Percentiles rank a stretch among this genome's conserved stretches.
Evolutionary conservation across 116 monocot species (phyloP).

Genomic region (Iris pallida): DNA sequence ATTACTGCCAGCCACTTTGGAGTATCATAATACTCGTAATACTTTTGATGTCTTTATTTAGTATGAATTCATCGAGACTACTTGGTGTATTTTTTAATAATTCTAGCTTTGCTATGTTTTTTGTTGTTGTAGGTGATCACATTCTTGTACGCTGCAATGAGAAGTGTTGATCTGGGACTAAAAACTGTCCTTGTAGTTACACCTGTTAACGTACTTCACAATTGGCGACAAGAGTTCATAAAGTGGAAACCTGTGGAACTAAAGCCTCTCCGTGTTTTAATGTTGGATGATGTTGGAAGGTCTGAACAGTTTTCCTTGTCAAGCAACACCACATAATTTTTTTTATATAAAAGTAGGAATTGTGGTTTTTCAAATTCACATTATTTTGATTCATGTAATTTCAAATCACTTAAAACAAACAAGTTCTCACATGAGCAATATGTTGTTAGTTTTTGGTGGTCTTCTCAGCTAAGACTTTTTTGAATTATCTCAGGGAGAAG

Average conservation of each 20-base stretch:
- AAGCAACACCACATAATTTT: too few relatives aligned
- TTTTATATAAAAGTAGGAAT: too few relatives aligned
- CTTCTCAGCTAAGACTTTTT: neutral
- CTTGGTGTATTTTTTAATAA: neutral
- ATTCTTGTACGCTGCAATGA: constrained; percentile 83
- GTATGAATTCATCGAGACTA: too few relatives aligned
- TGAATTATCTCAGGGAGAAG: constrained; percentile 53
- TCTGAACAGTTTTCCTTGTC: constrained; percentile 10
- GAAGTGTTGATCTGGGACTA: constrained; percentile 66
- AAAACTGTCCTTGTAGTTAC: constrained; percentile 81
- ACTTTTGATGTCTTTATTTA: too few relatives aligned
- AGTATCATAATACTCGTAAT: too few relatives aligned
- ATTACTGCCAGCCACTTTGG: too few relatives aligned
- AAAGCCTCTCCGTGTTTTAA: constrained; percentile 77
- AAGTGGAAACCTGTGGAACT: constrained; percentile 83
- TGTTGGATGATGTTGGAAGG: constrained; percentile 90
- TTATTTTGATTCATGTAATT: too few relatives aligned
- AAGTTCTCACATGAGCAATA: too few relatives aligned
- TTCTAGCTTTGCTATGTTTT: neutral
- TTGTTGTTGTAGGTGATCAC: constrained; percentile 76
- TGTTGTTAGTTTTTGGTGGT: too few relatives aligned
- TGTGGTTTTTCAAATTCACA: too few relatives aligned
- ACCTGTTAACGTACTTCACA: constrained; percentile 96
- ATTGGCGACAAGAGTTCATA: constrained; percentile 78
- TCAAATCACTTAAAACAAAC: too few relatives aligned